Evolutionary conservation across 1,139 yeast genomes (phyloP), one percentile per base, ranked within the genome.

Genomic region (Yamadazyma sp.): DNA sequence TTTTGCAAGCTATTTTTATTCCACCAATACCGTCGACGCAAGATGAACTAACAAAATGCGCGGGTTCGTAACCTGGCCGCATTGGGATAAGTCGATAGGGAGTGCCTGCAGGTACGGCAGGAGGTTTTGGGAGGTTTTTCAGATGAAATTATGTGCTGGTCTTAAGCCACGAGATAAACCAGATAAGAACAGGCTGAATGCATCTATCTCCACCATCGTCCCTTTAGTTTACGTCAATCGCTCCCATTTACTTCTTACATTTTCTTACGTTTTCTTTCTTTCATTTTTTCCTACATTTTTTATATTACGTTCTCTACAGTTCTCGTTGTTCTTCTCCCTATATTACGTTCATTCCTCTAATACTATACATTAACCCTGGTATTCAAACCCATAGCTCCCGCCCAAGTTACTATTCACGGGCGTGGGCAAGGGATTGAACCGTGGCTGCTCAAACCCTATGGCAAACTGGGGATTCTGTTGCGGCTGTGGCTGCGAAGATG

Each of bases 351-450:
- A n/a, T n/a, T n/a, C n/a, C n/a, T n/a, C n/a, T n/a, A n/a, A 11
- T 23, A 23, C 26, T 23, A 23, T 23, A 23, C 13, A 27, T 17
- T 38, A 43, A 37, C 37, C 31, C 30, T 33, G 46, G 24, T 40
- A 43, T n/a, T 56, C 61, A 44, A 52, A 56, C 12, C 54, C 54
- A 33, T 48, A 52, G 21, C 36, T 35, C n/a, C 38, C 33, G 6
- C 38, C 23, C 12, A 29, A 34, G 31, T 43, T 44, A 9, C 50
- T 39, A 34, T 47, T 45, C 15, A 54, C 52, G 4, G 64, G 62
- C 8, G 56, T 58, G 9, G 67, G 67, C 40, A 61, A 58, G 25
- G 61, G 53, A 41, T 57, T 57, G 40, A 53, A 62, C 33, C 66
- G 51, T 35, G 56, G 61, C 33, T 56, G 62, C 30, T 53, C 54